Percentiles rank a stretch among this genome's conserved stretches.
These are phyloP conservation scores for Pythium dissimile DNA, from an alignment of 352 stramenopile genomes.

Conservation along the genomic window DNA sequence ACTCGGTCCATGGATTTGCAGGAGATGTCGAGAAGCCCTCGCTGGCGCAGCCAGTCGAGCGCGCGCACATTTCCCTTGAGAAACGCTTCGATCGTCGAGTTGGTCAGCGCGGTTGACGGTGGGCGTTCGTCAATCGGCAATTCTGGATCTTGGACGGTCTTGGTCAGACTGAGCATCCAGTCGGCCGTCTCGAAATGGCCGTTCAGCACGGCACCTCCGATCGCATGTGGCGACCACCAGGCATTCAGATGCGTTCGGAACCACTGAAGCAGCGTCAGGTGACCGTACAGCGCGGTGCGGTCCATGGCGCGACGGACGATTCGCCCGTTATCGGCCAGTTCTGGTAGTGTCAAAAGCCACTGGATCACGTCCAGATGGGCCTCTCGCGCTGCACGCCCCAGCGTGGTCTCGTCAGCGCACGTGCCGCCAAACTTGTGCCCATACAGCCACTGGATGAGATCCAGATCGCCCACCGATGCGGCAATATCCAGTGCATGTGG, in stretches of 20 bases:
- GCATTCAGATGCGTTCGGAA: background rate
- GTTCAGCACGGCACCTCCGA: background rate
- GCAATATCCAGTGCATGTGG: background rate
- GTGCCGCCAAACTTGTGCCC: background rate
- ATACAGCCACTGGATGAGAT: background rate
- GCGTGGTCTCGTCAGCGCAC: background rate
- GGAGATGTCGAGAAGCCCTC: background rate
- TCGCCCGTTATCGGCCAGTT: background rate
- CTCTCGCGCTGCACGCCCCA: background rate
- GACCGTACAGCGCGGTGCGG: background rate
- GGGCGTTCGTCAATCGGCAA: no score
- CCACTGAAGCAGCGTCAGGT: background rate
- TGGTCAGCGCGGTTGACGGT: no score
- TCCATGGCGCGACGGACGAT: background rate
- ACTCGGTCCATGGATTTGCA: background rate
- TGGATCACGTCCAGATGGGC: background rate
- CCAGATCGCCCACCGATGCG: background rate
- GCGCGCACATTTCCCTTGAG: background rate
- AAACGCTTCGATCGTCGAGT: background rate
- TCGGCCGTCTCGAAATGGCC: background rate
- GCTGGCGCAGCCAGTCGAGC: background rate
- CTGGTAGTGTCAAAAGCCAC: background rate
- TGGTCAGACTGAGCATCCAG: background rate
- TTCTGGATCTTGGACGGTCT: background rate
- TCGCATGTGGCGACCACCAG: background rate